These are phyloP conservation scores for Xerocomus brunneocitrinus DNA, from an alignment of 768 basidiomycete species.

Conservation along the genomic window DNA sequence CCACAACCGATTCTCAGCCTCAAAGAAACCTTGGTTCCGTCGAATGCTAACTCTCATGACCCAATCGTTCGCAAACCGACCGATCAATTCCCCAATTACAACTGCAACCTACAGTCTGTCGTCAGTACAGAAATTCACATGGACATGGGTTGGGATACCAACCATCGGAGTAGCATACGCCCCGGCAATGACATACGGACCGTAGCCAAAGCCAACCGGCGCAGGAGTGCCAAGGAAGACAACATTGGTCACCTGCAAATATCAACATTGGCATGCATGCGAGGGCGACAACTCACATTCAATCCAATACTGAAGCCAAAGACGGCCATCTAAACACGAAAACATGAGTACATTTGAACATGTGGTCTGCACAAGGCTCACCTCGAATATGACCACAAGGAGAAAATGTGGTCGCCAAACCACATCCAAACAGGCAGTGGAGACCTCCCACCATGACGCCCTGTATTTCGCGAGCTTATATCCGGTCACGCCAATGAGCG, in stretches of 20 bases:
- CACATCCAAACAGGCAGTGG: conserved; percentile 34
- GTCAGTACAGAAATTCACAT: background rate
- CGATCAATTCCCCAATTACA: conserved; percentile 47
- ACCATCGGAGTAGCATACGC: conserved; percentile 44
- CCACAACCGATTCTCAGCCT: conserved; percentile 46
- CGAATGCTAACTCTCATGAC: conserved; percentile 42
- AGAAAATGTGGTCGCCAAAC: conserved; percentile 49
- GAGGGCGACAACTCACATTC: conserved; percentile 27
- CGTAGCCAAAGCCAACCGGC: conserved; percentile 46
- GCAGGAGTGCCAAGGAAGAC: conserved; percentile 47
- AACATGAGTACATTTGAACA: background rate
- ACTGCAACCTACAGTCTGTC: conserved; percentile 37
- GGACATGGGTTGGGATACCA: background rate
- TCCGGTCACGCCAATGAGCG: conserved; percentile 47
- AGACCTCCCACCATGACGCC: conserved; percentile 35
- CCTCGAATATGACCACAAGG: conserved; percentile 37
- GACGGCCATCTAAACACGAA: conserved; percentile 29
- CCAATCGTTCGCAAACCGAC: conserved; percentile 49
- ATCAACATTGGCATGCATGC: background rate
- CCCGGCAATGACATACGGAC: conserved; percentile 37
- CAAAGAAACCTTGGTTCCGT: conserved; percentile 48
- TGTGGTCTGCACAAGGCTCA: conserved; percentile 3
- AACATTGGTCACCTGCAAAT: conserved; percentile 45
- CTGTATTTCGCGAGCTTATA: conserved; percentile 42
- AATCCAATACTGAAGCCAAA: conserved; percentile 50